phyloP scores from a whole-genome alignment of 352 stramenopile species.

The Phytophthora pistaciae region DNA sequence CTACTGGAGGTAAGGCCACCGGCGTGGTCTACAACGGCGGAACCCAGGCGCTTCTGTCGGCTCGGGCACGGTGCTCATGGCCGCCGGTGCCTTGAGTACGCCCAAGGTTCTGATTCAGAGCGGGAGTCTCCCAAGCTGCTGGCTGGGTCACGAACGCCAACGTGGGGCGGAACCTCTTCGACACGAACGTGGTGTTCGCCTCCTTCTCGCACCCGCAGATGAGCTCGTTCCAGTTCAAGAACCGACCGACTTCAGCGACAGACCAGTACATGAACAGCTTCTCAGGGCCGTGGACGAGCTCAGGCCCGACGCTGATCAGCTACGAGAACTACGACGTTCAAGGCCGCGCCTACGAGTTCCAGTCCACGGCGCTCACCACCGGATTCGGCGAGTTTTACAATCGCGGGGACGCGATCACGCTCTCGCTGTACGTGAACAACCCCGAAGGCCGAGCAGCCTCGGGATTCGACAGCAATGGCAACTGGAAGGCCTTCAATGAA shows the following conservation, averaged over 20 bases:
- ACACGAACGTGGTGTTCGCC: slow-evolving; percentile 2
- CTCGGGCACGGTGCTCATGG: neutral
- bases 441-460: neutral
- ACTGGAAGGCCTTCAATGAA: slow-evolving; percentile 5
- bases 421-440: slow-evolving; percentile 3
- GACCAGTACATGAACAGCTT: neutral
- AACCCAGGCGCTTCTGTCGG: neutral
- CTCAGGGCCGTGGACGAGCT: neutral
- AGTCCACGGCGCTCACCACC: neutral
- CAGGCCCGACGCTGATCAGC: neutral
- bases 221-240: slow-evolving; percentile 5
- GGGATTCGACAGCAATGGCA: neutral
- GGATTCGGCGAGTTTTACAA: slow-evolving; percentile 1
- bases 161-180: neutral
- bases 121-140: neutral
- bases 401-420: neutral
- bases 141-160: neutral
- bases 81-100: neutral
- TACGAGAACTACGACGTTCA: slow-evolving; percentile 1
- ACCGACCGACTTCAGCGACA: neutral
- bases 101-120: neutral
- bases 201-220: slow-evolving; percentile 2
- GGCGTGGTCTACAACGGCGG: neutral
- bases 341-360: slow-evolving; percentile 2
- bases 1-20: neutral